Conservation (phyloP, 495 filamentous ascomycete genomes). For the Neurospora sp. region DNA sequence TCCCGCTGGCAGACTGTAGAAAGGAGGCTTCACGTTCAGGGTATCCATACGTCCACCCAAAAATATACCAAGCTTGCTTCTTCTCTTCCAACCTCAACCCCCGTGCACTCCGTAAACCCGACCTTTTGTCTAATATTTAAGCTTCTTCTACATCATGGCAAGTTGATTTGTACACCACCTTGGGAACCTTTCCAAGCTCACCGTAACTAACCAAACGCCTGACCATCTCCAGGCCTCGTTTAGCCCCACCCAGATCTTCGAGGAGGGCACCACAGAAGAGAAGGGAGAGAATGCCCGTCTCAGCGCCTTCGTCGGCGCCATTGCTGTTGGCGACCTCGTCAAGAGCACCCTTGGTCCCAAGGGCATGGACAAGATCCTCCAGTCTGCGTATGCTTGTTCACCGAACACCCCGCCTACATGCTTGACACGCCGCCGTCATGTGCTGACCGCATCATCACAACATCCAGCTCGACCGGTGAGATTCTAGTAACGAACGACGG, state of each 20-base stretch:
- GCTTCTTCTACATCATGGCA: not conserved
- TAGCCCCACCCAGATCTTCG: constrained; percentile 97
- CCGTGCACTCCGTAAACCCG: not conserved
- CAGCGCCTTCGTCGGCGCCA: constrained; percentile 91
- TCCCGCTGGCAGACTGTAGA: not conserved
- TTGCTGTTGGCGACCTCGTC: constrained; percentile 91
- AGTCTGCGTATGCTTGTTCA: constrained; percentile 67
- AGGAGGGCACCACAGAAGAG: constrained; percentile 92
- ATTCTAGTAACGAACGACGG: constrained; percentile 99
- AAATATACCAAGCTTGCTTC: not conserved
- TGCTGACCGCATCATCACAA: constrained; percentile 15
- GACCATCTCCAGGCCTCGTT: constrained; percentile 36
- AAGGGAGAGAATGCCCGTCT: constrained; percentile 99
- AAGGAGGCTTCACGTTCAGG: not conserved
- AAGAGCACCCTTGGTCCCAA: constrained; percentile 96
- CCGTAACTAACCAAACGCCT: not conserved
- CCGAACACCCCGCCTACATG: not conserved
- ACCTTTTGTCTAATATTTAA: not conserved
- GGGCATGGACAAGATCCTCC: constrained; percentile 99
- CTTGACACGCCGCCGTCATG: not conserved
- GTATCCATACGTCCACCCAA: not conserved
- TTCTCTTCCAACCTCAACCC: not conserved
- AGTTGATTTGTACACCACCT: not conserved
- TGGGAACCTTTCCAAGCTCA: not conserved
- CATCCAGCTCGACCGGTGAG: constrained; percentile 75